These are phyloP conservation scores for Lepidium aucheri DNA, from an alignment of 345 rosid species.

Conservation along the genomic window DNA sequence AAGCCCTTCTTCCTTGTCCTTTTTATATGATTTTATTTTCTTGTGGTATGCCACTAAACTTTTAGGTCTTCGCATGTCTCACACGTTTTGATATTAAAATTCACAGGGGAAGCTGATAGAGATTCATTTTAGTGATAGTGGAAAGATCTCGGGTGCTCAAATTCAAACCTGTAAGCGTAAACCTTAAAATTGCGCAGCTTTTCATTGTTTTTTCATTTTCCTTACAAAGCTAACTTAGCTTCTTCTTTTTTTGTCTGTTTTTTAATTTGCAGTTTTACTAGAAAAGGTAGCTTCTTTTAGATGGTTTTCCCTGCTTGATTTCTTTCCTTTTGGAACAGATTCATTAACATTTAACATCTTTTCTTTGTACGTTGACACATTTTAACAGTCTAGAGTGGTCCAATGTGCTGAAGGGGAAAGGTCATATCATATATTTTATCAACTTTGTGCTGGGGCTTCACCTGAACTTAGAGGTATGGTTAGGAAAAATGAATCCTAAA, in stretches of 20 bases:
- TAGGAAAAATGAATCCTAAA: constrained; percentile 2
- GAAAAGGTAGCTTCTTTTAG: constrained; percentile 70
- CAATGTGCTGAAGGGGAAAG: constrained; percentile 96
- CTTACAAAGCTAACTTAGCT: constrained; percentile 29
- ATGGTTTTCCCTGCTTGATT: constrained; percentile 13
- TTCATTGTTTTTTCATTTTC: not conserved
- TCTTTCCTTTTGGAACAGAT: not conserved
- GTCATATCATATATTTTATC: constrained; percentile 98
- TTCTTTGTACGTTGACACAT: constrained; percentile 10
- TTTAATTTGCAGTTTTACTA: constrained; percentile 66
- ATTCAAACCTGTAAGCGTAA: constrained; percentile 87
- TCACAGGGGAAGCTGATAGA: constrained; percentile 91
- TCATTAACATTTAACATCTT: constrained; percentile 13
- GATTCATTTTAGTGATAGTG: constrained; percentile 91
- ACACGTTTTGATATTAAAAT: constrained; percentile 14
- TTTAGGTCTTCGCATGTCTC: not conserved
- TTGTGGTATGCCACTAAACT: not conserved
- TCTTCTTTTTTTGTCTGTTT: constrained; percentile 27
- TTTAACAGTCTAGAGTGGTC: constrained; percentile 95
- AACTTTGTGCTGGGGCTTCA: constrained; percentile 96
- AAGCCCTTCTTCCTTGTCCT: constrained; percentile 39
- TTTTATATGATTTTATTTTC: not conserved
- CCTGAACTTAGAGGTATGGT: constrained; percentile 57
- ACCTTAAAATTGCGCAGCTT: not conserved
- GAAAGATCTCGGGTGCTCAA: constrained; percentile 98